Conservation (phyloP, 2,329 filamentous ascomycete genomes). For the Fusarium illudens region DNA sequence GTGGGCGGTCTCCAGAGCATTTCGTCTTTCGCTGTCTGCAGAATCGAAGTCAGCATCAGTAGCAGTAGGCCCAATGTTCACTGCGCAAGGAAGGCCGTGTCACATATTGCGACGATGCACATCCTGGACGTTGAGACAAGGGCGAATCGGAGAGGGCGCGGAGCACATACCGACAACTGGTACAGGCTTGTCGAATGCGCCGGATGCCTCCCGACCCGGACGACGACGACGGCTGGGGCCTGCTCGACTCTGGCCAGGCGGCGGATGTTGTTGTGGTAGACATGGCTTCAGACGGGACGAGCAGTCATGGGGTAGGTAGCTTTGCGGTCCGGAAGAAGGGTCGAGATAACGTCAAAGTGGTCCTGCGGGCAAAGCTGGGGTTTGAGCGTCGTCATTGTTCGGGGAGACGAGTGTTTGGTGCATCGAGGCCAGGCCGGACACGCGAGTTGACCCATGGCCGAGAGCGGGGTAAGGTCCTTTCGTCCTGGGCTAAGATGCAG, state of each 20-base stretch:
- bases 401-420: not conserved
- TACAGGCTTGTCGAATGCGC: constrained; percentile 24
- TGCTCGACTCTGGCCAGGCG: not conserved
- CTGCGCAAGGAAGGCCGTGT: not conserved
- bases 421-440: not conserved
- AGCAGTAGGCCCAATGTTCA: not conserved
- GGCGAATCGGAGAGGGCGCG: not conserved
- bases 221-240: not conserved
- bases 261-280: not conserved
- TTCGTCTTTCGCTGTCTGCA: constrained; percentile 25
- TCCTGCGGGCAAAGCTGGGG: not conserved
- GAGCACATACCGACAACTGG: constrained; percentile 12
- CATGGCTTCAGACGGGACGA: not conserved
- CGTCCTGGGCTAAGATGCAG: not conserved
- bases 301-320: not conserved
- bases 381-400: not conserved
- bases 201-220: constrained; percentile 13
- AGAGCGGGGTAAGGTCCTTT: not conserved
- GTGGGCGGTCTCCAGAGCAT: constrained; percentile 19
- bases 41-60: not conserved
- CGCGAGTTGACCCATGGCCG: not conserved
- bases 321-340: not conserved
- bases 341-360: not conserved
- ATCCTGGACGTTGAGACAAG: not conserved
- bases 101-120: not conserved